Conservation (phyloP, 306 rosid genomes). For the Pyrus pyrifolia region DNA sequence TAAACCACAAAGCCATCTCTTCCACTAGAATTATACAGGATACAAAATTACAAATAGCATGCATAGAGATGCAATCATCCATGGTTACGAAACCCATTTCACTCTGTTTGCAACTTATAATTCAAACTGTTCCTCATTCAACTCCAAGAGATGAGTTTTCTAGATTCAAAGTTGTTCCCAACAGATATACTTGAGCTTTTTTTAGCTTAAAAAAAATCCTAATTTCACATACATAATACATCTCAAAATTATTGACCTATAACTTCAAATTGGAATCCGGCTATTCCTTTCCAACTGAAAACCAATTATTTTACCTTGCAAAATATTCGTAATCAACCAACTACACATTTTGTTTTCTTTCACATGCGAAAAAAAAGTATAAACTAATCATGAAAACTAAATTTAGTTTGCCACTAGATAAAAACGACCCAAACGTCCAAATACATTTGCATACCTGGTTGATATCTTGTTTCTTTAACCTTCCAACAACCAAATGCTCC, state of each 20-base stretch:
- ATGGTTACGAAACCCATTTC: background rate
- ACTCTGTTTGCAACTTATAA: background rate
- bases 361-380: background rate
- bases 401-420: background rate
- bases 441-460: constrained; percentile 64
- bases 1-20: background rate
- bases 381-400: background rate
- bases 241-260: background rate
- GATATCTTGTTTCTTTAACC: constrained; percentile 85
- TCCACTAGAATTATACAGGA: background rate
- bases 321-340: background rate
- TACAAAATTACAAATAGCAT: background rate
- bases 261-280: background rate
- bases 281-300: background rate
- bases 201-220: background rate
- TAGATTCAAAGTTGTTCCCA: background rate
- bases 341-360: background rate
- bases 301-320: background rate
- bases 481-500: constrained; percentile 97
- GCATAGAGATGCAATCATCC: background rate
- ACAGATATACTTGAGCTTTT: background rate
- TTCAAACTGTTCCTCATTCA: background rate
- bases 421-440: background rate
- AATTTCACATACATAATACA: background rate
- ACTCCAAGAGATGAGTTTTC: background rate